Base-by-base conservation (phyloP, 768 basidiomycete genomes). In the Pseudohyphozyma bogoriensis region DNA sequence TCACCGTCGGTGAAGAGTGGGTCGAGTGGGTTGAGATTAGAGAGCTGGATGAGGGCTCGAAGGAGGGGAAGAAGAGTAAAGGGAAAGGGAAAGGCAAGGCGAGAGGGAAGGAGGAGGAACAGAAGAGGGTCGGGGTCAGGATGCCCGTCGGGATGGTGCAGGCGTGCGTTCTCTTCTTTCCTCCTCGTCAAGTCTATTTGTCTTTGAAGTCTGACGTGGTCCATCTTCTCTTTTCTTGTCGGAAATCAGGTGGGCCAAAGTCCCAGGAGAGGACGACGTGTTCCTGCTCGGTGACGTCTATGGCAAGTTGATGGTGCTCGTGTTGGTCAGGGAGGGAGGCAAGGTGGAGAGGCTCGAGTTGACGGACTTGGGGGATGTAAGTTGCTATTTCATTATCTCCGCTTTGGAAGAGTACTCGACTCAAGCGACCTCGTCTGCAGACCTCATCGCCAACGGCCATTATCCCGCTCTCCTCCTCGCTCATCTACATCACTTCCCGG, bases 401-500 rank as follows among this genome's bases (percentile, higher is more conserved):
- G 20, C 2, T n/a, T 24, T 24, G 1, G 10, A 18, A 33, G 56
- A 45, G 13, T 31, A 51, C n/a, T 60, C 46, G 16, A n/a, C 70
- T 51, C 20, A 44, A 45, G 59, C 3, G 20, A 62, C 1, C 55
- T 44, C 42, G 32, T 31, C 47, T 33, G 15, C 55, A 89, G 87
- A 80, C 80, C 33, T 86, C 89, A 2, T 78, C 87, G 13, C 76
- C 88, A 0, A 85, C 78, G 13, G 79, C 82, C 15, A 69, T 93
- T 60, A 82, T 85, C 1, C 85, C 89, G 67, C 77, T 95, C 16
- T 78, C 82, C 8, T 79, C 81, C 50, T 83, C 87, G 71, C 73
- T 80, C 12, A 63, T 90, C 11, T 93, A 84, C 69, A 76, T 90
- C 26, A 87, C 89, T 22, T 91, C 89, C 9, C 85, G 89, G 65